A percentile compares a stretch with the other conserved stretches of the same genome.
Conservation (phyloP, 768 basidiomycete genomes). For the Glaciozyma antarctica region DNA sequence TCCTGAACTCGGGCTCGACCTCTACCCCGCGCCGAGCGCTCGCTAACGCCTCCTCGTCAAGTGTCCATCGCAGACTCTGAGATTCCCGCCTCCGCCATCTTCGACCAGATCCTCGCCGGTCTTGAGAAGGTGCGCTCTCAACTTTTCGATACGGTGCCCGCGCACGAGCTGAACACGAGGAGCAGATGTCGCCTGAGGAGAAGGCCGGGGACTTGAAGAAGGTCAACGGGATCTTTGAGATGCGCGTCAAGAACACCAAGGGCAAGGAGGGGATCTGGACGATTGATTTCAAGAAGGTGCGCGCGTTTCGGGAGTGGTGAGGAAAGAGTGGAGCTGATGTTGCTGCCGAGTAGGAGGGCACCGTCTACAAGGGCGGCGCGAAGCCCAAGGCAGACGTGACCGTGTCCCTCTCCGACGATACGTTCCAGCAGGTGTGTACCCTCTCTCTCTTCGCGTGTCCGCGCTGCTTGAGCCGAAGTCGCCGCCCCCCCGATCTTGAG, state of each 20-base stretch:
- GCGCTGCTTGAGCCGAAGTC: not conserved
- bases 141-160: not conserved
- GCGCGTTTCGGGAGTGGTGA: constrained; percentile 12
- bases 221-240: constrained; percentile 34
- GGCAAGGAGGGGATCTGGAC: constrained; percentile 77
- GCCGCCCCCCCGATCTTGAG: constrained; percentile 3
- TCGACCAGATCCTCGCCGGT: constrained; percentile 35
- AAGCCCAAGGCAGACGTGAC: constrained; percentile 58
- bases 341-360: constrained; percentile 48
- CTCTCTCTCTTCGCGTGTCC: not conserved
- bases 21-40: constrained; percentile 8
- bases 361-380: constrained; percentile 61
- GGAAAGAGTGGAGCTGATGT: not conserved
- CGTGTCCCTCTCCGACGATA: constrained; percentile 26
- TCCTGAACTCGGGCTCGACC: not conserved
- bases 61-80: not conserved
- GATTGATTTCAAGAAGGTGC: constrained; percentile 72
- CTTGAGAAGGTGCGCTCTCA: constrained; percentile 30
- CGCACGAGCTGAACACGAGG: constrained; percentile 38
- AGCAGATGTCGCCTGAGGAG: constrained; percentile 29
- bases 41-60: constrained; percentile 6
- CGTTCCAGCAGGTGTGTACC: constrained; percentile 11
- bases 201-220: constrained; percentile 38
- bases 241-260: constrained; percentile 51
- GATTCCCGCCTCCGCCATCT: not conserved